Evolutionary conservation across 768 basidiomycete species (phyloP).

Genomic region (Boletus rubescentipes): DNA sequence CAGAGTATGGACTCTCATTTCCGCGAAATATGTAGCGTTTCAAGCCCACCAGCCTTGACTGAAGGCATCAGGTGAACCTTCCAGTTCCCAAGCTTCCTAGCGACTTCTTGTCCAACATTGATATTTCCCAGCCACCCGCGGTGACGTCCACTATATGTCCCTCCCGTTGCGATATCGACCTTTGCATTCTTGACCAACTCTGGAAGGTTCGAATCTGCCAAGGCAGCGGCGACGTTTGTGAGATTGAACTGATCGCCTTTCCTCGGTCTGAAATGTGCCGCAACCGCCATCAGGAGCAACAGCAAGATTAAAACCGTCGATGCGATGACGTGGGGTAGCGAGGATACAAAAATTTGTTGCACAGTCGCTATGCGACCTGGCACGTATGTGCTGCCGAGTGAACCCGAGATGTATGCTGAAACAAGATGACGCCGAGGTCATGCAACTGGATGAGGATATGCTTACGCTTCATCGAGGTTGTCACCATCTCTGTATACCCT

Average conservation of each 20-base stretch:
- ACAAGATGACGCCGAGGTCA: not conserved
- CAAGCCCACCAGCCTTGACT: not conserved
- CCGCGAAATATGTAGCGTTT: slow-evolving; percentile 5
- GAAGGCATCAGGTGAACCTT: slow-evolving; percentile 2
- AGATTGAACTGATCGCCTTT: slow-evolving; percentile 14
- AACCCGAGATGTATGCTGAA: slow-evolving; percentile 14
- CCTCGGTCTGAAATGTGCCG: slow-evolving; percentile 8
- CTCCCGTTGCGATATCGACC: not conserved
- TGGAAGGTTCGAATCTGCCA: slow-evolving; percentile 11
- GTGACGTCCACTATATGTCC: not conserved
- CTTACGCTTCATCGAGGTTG: slow-evolving; percentile 19
- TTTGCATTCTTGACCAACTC: slow-evolving; percentile 2
- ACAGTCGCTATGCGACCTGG: slow-evolving; percentile 15
- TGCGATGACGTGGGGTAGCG: slow-evolving; percentile 11
- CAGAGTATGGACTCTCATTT: not conserved
- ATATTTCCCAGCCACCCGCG: not conserved
- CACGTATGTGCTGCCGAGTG: slow-evolving; percentile 12
- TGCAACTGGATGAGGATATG: not conserved
- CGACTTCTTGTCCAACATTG: slow-evolving; percentile 9
- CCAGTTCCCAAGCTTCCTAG: not conserved
- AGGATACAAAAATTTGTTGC: slow-evolving; percentile 12
- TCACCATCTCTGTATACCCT: slow-evolving; percentile 12
- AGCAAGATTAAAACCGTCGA: slow-evolving; percentile 1
- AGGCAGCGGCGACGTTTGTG: slow-evolving; percentile 10
- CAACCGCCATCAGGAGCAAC: slow-evolving; percentile 2